Evolutionary conservation across 192 early-diverging fungal genomes (phyloP), one percentile per base, ranked within the genome.

Genomic region (Chytriomyces confervae): DNA sequence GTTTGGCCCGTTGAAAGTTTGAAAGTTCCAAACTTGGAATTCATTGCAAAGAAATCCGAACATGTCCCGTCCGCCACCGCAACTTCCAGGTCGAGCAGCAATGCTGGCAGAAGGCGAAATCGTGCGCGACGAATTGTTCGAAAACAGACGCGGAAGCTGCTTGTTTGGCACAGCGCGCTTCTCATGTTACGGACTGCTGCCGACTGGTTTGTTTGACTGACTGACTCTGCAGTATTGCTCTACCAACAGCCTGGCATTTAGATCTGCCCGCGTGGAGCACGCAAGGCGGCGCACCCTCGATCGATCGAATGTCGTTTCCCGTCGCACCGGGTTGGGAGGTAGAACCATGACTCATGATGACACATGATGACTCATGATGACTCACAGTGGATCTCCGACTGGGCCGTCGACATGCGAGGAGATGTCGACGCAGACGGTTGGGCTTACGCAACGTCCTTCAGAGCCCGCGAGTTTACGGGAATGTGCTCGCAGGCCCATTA

Each of bases 381-480:
- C 50, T 20, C 23, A 27, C 43, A 75, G 75, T 77, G 75, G 75
- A 48, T 77, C 68, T 23, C 8, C 24, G 68, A 77, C 8, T 77
- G 75, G 75, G 60, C 57, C 57, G 75, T 77, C 29, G 75, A 77
- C 29, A 24, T 61, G 23, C 3, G 53, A 1, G 9, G 36, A 0
- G 75, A 77, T 62, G 75, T 77, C 36, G 75, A 77, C 45, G 57
- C 51, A 7, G 75, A 77, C 29, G 75, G 75, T 0, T 77, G 65
- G 65, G 27, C 64, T 3, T 77, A 77, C 43, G 65, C 75, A 18
- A 45, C 51, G 9, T 16, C 20, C 7, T 77, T 77, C 65, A 73
- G 45, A 5, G 9, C 64, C 45, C 66, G 66, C 29, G 68, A 77
- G 13, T 77, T 36, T 29, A 53, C 8, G 8, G 75, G 75, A 8